A percentile compares a stretch with the other conserved stretches of the same genome.
Conservation (phyloP, 2,329 filamentous ascomycete species). For the Zymoseptoria pseudotritici region DNA sequence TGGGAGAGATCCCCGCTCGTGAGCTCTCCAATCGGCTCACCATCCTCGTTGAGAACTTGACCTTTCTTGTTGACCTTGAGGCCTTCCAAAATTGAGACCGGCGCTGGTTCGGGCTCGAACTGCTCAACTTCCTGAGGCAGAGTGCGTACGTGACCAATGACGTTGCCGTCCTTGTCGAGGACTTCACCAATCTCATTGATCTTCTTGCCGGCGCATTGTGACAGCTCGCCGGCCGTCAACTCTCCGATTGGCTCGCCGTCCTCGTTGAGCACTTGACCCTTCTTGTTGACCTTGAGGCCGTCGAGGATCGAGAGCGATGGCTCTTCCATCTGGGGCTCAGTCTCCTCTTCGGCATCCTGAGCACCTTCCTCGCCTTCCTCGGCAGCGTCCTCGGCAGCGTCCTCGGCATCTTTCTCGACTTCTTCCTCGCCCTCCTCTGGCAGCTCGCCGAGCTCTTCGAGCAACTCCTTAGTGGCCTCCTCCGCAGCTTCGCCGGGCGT, state of each 20-base stretch:
- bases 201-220: conserved; percentile 59
- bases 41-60: conserved; percentile 45
- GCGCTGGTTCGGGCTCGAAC: conserved; percentile 22
- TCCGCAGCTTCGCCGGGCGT: conserved; percentile 45
- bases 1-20: conserved; percentile 52
- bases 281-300: conserved; percentile 53
- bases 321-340: conserved; percentile 23
- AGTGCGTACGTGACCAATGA: conserved; percentile 55
- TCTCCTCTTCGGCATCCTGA: conserved; percentile 14
- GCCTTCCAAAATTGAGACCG: conserved; percentile 43
- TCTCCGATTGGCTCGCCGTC: conserved; percentile 49
- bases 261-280: conserved; percentile 46
- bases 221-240: conserved; percentile 50
- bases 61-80: conserved; percentile 55
- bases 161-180: conserved; percentile 55
- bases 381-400: conserved; percentile 15
- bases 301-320: conserved; percentile 41
- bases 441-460: conserved; percentile 41
- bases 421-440: conserved; percentile 28
- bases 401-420: conserved; percentile 20
- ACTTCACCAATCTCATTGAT: conserved; percentile 58
- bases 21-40: conserved; percentile 47
- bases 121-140: conserved; percentile 37
- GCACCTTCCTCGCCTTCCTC: conserved; percentile 23
- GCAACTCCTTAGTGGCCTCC: conserved; percentile 42